Conservation (phyloP, 805 yeast genomes). For the Monosporozyma aquatica region DNA sequence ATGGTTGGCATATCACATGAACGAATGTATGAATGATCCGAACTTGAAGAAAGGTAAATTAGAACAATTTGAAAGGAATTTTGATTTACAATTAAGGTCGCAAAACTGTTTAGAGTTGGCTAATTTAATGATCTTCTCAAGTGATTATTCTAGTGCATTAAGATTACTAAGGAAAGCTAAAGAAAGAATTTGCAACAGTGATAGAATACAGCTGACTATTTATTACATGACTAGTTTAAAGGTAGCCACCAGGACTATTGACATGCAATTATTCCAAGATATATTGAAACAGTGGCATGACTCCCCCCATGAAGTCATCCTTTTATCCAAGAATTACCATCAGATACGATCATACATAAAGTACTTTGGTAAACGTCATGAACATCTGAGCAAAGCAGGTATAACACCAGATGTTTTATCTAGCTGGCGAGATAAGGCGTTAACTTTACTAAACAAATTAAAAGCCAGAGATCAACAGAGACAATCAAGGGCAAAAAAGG, state of each 20-base stretch:
- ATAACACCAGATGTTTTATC: background rate
- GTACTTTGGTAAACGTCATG: background rate
- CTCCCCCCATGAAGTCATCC: background rate
- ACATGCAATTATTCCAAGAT: slow-evolving; percentile 10
- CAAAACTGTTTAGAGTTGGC: slow-evolving; percentile 21
- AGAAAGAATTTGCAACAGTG: slow-evolving; percentile 7
- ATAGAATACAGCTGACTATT: slow-evolving; percentile 16
- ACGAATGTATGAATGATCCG: no score
- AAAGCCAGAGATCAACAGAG: background rate
- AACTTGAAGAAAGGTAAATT: slow-evolving; percentile 5
- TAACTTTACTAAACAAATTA: background rate
- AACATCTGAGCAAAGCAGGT: background rate
- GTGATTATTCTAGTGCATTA: slow-evolving; percentile 13
- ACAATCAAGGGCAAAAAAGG: background rate
- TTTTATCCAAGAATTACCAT: background rate
- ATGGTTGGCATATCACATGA: slow-evolving; percentile 15
- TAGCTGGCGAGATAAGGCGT: background rate
- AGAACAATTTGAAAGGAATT: slow-evolving; percentile 11
- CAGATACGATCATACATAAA: slow-evolving; percentile 1
- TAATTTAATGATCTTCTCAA: slow-evolving; percentile 10
- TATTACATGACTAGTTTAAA: slow-evolving; percentile 18
- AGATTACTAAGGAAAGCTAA: slow-evolving; percentile 5
- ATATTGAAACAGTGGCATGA: slow-evolving; percentile 20
- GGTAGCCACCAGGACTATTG: slow-evolving; percentile 11
- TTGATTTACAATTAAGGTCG: slow-evolving; percentile 11